A percentile compares a stretch with the other conserved stretches of the same genome.
phyloP scores from a whole-genome alignment of 2,329 filamentous ascomycete species.

The Hypoxylon sp. region DNA sequence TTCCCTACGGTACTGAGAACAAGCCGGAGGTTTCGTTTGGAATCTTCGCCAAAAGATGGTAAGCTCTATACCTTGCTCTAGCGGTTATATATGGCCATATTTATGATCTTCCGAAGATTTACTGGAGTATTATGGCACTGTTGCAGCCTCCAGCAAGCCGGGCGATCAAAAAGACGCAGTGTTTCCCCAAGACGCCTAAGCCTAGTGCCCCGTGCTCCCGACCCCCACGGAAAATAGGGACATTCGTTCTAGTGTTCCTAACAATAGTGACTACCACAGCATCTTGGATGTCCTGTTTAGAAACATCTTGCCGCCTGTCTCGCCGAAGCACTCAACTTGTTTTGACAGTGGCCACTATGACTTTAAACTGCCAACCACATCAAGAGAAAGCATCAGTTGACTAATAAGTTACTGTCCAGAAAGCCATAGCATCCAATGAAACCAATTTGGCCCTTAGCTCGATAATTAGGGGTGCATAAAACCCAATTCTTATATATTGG shows the following conservation, averaged over 20 bases:
- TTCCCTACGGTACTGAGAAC: conserved; percentile 2
- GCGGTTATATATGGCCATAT: neutral
- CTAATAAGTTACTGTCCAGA: conserved; percentile 9
- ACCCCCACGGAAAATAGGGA: neutral
- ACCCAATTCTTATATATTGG: conserved; percentile 23
- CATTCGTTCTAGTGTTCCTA: neutral
- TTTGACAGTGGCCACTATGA: conserved; percentile 10
- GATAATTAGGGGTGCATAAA: conserved; percentile 16
- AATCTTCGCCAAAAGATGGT: neutral
- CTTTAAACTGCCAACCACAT: conserved; percentile 6
- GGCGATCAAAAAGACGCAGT: neutral
- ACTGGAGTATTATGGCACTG: neutral
- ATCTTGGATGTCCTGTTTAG: neutral
- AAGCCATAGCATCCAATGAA: conserved; percentile 25
- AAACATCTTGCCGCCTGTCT: neutral
- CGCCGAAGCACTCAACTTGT: neutral
- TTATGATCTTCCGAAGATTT: neutral
- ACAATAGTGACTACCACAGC: neutral
- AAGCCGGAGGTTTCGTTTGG: conserved; percentile 6
- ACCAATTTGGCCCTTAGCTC: conserved; percentile 12
- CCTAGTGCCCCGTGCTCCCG: neutral
- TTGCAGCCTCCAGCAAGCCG: neutral
- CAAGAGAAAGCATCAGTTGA: conserved; percentile 23
- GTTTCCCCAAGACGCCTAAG: neutral
- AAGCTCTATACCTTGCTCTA: neutral